phyloP scores from a whole-genome alignment of 805 yeast species.

The Yamadazyma laniorum region DNA sequence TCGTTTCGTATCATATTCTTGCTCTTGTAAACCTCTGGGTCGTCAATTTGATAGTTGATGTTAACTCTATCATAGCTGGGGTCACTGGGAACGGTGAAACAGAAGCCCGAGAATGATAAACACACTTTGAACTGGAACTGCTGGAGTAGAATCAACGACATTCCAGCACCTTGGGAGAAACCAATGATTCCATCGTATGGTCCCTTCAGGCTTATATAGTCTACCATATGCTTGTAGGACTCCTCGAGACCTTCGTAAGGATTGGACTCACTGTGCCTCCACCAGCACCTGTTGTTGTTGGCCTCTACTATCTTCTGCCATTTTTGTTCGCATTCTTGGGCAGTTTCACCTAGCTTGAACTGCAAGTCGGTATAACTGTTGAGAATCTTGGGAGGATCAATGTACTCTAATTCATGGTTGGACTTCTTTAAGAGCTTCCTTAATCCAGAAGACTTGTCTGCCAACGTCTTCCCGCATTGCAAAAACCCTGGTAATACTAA shows the following conservation, averaged over 20 bases:
- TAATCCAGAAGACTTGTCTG: constrained; percentile 33
- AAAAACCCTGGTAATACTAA: constrained; percentile 36
- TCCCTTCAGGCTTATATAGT: constrained; percentile 33
- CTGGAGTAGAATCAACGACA: constrained; percentile 27
- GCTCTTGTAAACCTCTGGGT: constrained; percentile 20
- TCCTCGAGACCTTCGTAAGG: constrained; percentile 29
- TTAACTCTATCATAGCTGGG: constrained; percentile 12
- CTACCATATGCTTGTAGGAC: constrained; percentile 23
- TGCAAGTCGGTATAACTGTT: constrained; percentile 25
- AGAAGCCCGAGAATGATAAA: constrained; percentile 32
- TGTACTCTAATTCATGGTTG: constrained; percentile 27
- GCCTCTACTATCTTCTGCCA: constrained; percentile 31
- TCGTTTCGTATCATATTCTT: constrained; percentile 20
- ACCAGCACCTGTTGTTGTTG: constrained; percentile 38
- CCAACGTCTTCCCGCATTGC: constrained; percentile 33
- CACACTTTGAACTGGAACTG: constrained; percentile 27
- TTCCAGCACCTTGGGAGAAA: constrained; percentile 44
- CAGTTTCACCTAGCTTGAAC: constrained; percentile 25
- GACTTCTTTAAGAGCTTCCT: constrained; percentile 28
- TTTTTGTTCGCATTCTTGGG: constrained; percentile 24
- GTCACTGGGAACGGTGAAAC: constrained; percentile 27
- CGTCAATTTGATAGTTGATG: constrained; percentile 20
- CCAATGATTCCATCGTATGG: constrained; percentile 44
- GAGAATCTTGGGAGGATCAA: constrained; percentile 33
- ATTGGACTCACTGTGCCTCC: constrained; percentile 21